Evolutionary conservation across 306 rosid species (phyloP).

Genomic region (Urtica urens): DNA sequence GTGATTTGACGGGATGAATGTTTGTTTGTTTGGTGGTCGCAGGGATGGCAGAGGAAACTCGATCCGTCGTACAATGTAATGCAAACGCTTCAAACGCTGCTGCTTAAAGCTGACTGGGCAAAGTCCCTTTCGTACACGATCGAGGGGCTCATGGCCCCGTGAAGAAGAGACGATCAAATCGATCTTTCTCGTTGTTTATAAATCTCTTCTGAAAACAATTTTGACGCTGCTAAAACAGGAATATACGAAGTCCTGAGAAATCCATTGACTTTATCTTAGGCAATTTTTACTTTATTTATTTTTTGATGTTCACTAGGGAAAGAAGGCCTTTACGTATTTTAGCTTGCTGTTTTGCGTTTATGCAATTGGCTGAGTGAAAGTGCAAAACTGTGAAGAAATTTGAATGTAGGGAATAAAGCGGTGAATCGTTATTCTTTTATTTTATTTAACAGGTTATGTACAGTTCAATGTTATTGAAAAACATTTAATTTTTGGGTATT

Average conservation of each 20-base stretch:
- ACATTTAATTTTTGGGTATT: too few species aligned
- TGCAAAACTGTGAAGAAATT: neutral
- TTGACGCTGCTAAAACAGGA: constrained; percentile 4
- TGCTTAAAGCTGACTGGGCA: constrained; percentile 95
- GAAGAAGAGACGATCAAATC: too few species aligned
- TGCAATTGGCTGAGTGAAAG: neutral
- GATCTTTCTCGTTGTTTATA: constrained; percentile 1
- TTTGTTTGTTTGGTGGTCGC: neutral
- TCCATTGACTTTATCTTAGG: neutral
- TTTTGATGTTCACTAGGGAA: neutral
- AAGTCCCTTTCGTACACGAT: constrained; percentile 82
- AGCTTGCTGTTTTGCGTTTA: neutral
- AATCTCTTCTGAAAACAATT: neutral
- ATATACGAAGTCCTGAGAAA: constrained; percentile 6
- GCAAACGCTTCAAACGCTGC: constrained; percentile 82
- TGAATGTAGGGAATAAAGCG: neutral
- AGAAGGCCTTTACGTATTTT: neutral
- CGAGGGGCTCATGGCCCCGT: constrained; percentile 99
- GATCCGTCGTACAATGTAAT: constrained; percentile 86
- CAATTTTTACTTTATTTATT: neutral
- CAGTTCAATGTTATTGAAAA: too few species aligned
- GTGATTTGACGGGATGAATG: too few species aligned
- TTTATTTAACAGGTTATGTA: too few species aligned
- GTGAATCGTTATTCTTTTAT: neutral
- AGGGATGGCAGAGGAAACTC: constrained; percentile 99